Conservation (phyloP, 495 filamentous ascomycete genomes). For the Lepidopterella palustris region DNA sequence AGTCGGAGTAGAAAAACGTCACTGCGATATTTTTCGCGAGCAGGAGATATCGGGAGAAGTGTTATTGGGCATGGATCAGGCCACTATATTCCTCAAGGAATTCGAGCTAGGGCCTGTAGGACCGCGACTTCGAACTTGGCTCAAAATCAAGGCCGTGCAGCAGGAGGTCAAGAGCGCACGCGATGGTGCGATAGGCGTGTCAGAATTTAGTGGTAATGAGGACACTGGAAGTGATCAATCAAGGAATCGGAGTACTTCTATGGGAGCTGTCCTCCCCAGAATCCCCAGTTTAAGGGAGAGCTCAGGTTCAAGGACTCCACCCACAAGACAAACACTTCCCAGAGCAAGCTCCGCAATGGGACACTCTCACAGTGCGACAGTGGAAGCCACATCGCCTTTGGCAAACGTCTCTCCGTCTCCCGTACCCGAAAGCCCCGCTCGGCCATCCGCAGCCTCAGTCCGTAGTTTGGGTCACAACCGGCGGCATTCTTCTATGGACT, state of each 20-base stretch:
- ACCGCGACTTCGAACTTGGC: slow-evolving; percentile 84
- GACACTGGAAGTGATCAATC: slow-evolving; percentile 23
- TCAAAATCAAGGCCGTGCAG: slow-evolving; percentile 83
- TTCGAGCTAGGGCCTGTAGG: slow-evolving; percentile 92
- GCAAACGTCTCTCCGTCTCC: slow-evolving; percentile 49
- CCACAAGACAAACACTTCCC: slow-evolving; percentile 11
- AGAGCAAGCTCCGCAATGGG: slow-evolving; percentile 21
- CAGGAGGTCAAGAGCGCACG: slow-evolving; percentile 59
- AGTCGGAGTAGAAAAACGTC: slow-evolving; percentile 68
- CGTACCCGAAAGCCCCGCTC: slow-evolving; percentile 24
- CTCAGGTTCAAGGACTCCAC: slow-evolving; percentile 22
- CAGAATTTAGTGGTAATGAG: slow-evolving; percentile 33
- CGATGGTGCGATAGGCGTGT: slow-evolving; percentile 34
- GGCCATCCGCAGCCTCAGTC: slow-evolving; percentile 72
- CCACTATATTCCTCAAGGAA: slow-evolving; percentile 86
- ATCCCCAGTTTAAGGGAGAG: slow-evolving; percentile 52
- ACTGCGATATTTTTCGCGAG: slow-evolving; percentile 89
- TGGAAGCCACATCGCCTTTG: slow-evolving; percentile 22
- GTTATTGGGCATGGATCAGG: slow-evolving; percentile 88
- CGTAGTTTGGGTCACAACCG: slow-evolving; percentile 79
- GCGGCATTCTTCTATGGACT: slow-evolving; percentile 79
- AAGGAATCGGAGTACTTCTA: slow-evolving; percentile 38
- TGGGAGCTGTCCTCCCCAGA: slow-evolving; percentile 51
- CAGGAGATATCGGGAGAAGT: slow-evolving; percentile 96
- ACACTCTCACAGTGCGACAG: slow-evolving; percentile 30